These are phyloP conservation scores for Colletotrichum sp. DNA, from an alignment of 2,329 filamentous ascomycete species.

Conservation along the genomic window DNA sequence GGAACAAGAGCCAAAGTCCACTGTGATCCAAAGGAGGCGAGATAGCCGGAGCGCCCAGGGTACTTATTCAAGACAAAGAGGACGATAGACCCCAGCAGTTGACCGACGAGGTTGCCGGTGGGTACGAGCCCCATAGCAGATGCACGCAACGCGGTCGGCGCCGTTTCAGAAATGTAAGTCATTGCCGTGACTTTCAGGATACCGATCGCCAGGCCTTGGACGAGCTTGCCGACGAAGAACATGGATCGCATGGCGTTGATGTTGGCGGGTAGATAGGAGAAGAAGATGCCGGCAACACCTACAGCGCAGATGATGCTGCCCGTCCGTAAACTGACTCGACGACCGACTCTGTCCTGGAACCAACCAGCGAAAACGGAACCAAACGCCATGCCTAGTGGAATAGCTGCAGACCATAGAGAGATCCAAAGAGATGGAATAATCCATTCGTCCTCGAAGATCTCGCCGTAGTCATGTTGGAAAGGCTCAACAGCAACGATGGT, in stretches of 20 bases:
- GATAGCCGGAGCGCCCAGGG: slow-evolving; percentile 22
- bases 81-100: slow-evolving; percentile 29
- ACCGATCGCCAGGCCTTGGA: slow-evolving; percentile 31
- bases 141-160: slow-evolving; percentile 28
- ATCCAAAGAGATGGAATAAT: slow-evolving; percentile 32
- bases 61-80: slow-evolving; percentile 26
- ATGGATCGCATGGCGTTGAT: slow-evolving; percentile 23
- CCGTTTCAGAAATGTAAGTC: slow-evolving; percentile 43
- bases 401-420: slow-evolving; percentile 29
- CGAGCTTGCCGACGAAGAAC: slow-evolving; percentile 27
- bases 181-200: slow-evolving; percentile 28
- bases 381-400: slow-evolving; percentile 26
- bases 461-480: slow-evolving; percentile 32
- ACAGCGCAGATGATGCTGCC: slow-evolving; percentile 28
- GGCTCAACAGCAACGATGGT: slow-evolving; percentile 30
- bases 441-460: slow-evolving; percentile 24
- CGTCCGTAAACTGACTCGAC: slow-evolving; percentile 25
- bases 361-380: slow-evolving; percentile 31
- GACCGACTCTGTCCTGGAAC: slow-evolving; percentile 30
- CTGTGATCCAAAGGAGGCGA: slow-evolving; percentile 29
- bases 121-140: slow-evolving; percentile 32
- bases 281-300: slow-evolving; percentile 30
- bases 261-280: slow-evolving; percentile 23
- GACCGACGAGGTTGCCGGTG: slow-evolving; percentile 29
- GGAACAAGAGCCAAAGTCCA: slow-evolving; percentile 25